These are phyloP conservation scores for Cymodocea nodosa DNA, from an alignment of 116 monocot species.

Conservation along the genomic window DNA sequence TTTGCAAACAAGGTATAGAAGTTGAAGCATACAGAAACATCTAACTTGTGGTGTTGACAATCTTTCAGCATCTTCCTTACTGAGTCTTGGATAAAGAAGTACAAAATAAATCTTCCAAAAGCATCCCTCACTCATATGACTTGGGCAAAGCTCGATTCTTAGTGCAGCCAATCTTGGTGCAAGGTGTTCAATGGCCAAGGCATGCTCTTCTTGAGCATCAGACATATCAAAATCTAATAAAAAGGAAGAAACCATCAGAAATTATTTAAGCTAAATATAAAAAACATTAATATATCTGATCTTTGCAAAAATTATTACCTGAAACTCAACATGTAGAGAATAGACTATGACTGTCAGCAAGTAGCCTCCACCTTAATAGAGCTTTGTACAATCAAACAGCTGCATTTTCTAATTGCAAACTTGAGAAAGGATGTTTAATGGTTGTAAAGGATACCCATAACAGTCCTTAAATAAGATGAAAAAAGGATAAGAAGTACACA, in stretches of 20 bases:
- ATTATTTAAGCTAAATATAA: background rate
- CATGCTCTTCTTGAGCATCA: slow-evolving; percentile 71
- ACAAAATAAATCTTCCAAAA: slow-evolving; percentile 96
- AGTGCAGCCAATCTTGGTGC: slow-evolving; percentile 76
- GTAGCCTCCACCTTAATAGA: too few relatives aligned
- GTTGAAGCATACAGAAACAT: background rate
- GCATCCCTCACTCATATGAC: slow-evolving; percentile 77
- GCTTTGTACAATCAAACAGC: too few relatives aligned
- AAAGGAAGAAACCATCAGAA: background rate
- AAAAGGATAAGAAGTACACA: too few relatives aligned
- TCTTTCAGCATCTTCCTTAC: slow-evolving; percentile 64
- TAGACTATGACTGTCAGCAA: too few relatives aligned
- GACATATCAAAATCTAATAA: slow-evolving; percentile 84
- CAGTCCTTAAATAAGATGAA: too few relatives aligned
- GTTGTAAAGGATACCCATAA: too few relatives aligned
- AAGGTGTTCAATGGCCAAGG: slow-evolving; percentile 54
- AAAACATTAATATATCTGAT: too few relatives aligned
- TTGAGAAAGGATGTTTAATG: too few relatives aligned
- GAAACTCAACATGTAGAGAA: too few relatives aligned
- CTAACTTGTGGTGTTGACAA: slow-evolving; percentile 72
- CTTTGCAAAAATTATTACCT: too few relatives aligned
- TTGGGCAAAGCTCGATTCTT: slow-evolving; percentile 88
- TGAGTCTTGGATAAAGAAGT: slow-evolving; percentile 70
- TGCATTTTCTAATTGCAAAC: too few relatives aligned
- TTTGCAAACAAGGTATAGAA: too few relatives aligned